These are phyloP conservation scores for Claviceps pazoutovae DNA, from an alignment of 2,329 filamentous ascomycete species.

Conservation along the genomic window DNA sequence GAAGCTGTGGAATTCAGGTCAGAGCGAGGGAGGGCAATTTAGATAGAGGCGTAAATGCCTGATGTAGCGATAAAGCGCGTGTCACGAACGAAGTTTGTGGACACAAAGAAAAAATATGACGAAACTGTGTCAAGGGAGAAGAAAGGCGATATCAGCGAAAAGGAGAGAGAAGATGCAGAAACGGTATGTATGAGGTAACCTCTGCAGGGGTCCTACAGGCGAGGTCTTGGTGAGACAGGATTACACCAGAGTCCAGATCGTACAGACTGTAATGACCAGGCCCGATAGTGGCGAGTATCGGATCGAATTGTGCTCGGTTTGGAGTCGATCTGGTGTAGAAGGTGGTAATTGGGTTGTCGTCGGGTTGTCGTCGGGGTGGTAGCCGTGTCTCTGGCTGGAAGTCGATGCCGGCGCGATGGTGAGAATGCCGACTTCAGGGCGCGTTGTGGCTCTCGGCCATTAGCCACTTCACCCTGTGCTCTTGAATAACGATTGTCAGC, in stretches of 20 bases:
- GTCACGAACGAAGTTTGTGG: too few species aligned
- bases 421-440: neutral
- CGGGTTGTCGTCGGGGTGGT: too few species aligned
- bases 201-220: neutral
- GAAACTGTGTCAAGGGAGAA: neutral
- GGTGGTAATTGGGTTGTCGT: too few species aligned
- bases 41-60: too few species aligned
- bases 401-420: neutral
- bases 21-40: neutral
- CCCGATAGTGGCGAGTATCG: neutral
- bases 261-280: constrained; percentile 1
- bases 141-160: neutral
- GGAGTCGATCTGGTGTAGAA: neutral
- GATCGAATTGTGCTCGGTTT: neutral
- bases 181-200: constrained; percentile 1
- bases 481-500: neutral
- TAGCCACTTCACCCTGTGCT: too few species aligned
- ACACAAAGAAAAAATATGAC: too few species aligned
- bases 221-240: neutral
- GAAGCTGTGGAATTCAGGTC: constrained; percentile 22
- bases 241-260: neutral
- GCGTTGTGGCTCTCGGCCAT: neutral
- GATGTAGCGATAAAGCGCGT: too few species aligned
- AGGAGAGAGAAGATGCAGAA: neutral
- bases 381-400: neutral